phyloP scores from a whole-genome alignment of 148 eudicot genomes.

The Rhododendron williamsianum region DNA sequence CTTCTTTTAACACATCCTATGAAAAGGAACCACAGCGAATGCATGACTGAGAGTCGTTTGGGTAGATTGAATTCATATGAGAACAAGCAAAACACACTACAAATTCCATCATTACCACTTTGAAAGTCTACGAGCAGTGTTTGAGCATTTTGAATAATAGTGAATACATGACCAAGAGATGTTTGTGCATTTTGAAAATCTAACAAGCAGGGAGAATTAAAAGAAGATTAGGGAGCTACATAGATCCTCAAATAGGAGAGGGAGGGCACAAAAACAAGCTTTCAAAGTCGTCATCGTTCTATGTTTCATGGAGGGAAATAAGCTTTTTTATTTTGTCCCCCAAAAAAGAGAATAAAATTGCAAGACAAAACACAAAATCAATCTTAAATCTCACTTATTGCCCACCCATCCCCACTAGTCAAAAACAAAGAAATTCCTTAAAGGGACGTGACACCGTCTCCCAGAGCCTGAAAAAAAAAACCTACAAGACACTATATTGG shows the following conservation, averaged over 20 bases:
- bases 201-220: neutral
- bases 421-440: neutral
- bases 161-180: neutral
- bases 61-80: neutral
- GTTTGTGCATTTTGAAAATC: neutral
- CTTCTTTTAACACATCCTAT: conserved; percentile 37
- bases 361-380: neutral
- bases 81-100: neutral
- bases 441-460: neutral
- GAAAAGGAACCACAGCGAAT: neutral
- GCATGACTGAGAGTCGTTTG: neutral
- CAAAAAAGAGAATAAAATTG: neutral
- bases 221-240: neutral
- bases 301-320: neutral
- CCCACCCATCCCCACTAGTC: neutral
- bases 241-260: neutral
- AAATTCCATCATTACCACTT: neutral
- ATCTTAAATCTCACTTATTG: neutral
- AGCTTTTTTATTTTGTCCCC: neutral
- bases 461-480: neutral
- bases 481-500: neutral
- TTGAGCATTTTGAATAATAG: neutral
- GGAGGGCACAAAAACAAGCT: neutral
- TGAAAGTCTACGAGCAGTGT: neutral
- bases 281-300: neutral